Evolutionary conservation across 306 rosid species (phyloP).

Genomic region (Gynostemma pentaphyllum): DNA sequence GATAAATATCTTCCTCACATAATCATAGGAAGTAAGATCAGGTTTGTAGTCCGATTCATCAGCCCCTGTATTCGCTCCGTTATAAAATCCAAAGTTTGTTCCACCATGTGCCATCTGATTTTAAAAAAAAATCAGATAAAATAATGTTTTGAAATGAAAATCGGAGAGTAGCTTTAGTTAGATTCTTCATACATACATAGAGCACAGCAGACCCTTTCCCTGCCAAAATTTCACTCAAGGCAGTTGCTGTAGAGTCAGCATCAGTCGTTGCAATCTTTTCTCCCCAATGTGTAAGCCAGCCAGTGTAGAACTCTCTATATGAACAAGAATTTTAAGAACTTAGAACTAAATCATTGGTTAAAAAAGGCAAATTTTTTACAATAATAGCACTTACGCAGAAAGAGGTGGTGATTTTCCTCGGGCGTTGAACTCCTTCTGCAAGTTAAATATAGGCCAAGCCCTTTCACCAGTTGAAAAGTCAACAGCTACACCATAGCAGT

Average conservation of each 20-base stretch:
- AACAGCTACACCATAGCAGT: slow-evolving; percentile 48
- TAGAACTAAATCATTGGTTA: slow-evolving; percentile 7
- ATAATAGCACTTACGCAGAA: slow-evolving; percentile 53
- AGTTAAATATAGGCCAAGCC: slow-evolving; percentile 82
- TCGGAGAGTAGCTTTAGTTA: slow-evolving; percentile 7
- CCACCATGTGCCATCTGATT: slow-evolving; percentile 94
- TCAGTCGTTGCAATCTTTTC: slow-evolving; percentile 55
- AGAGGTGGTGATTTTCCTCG: slow-evolving; percentile 92
- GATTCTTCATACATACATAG: slow-evolving; percentile 41
- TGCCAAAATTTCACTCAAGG: slow-evolving; percentile 56
- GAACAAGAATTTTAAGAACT: slow-evolving; percentile 23
- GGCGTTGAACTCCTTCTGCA: slow-evolving; percentile 86
- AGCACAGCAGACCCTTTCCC: slow-evolving; percentile 82
- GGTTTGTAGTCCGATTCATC: slow-evolving; percentile 59
- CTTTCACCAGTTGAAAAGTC: slow-evolving; percentile 76
- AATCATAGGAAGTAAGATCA: slow-evolving; percentile 90
- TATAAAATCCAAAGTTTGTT: slow-evolving; percentile 88
- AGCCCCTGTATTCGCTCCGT: slow-evolving; percentile 70
- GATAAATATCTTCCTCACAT: slow-evolving; percentile 38
- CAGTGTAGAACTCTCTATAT: slow-evolving; percentile 89
- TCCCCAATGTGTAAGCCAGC: slow-evolving; percentile 99
- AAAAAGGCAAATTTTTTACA: slow-evolving; percentile 11
- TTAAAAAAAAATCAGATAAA: slow-evolving; percentile 16
- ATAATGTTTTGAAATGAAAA: slow-evolving; percentile 9
- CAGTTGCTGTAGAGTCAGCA: slow-evolving; percentile 64